These are phyloP conservation scores for Glycyrrhiza uralensis DNA, from an alignment of 306 rosid species.

Conservation along the genomic window DNA sequence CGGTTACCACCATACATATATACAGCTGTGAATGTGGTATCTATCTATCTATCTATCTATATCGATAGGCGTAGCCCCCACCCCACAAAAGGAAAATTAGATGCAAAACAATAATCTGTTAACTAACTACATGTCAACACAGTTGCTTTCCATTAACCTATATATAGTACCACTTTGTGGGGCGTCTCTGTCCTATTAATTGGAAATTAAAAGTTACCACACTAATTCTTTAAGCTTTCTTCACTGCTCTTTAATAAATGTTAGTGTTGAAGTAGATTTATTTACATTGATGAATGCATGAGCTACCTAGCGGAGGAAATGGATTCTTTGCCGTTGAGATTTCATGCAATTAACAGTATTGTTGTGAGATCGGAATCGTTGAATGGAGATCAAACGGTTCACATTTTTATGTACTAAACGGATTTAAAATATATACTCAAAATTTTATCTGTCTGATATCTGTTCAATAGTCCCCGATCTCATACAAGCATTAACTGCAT, in stretches of 20 bases:
- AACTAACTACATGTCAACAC: slow-evolving; percentile 31
- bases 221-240: neutral
- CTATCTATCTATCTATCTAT: slow-evolving; percentile 18
- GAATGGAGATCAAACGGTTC: too few relatives aligned
- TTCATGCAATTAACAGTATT: too few relatives aligned
- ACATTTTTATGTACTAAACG: too few relatives aligned
- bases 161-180: slow-evolving; percentile 24
- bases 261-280: too few relatives aligned
- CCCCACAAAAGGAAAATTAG: slow-evolving; percentile 1
- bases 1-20: neutral
- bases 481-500: too few relatives aligned
- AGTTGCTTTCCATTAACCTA: slow-evolving; percentile 25
- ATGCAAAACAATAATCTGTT: slow-evolving; percentile 14
- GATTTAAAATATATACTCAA: too few relatives aligned
- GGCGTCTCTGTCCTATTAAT: slow-evolving; percentile 4
- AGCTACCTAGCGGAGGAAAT: too few relatives aligned
- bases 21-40: slow-evolving; percentile 1
- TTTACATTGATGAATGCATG: too few relatives aligned
- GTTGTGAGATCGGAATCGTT: too few relatives aligned
- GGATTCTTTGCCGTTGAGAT: too few relatives aligned
- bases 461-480: too few relatives aligned
- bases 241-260: slow-evolving; percentile 15
- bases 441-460: too few relatives aligned
- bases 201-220: slow-evolving; percentile 20
- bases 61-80: neutral